These are phyloP conservation scores for Stentor roeselii DNA, from an alignment of 73 alveolate genomes.

Conservation along the genomic window DNA sequence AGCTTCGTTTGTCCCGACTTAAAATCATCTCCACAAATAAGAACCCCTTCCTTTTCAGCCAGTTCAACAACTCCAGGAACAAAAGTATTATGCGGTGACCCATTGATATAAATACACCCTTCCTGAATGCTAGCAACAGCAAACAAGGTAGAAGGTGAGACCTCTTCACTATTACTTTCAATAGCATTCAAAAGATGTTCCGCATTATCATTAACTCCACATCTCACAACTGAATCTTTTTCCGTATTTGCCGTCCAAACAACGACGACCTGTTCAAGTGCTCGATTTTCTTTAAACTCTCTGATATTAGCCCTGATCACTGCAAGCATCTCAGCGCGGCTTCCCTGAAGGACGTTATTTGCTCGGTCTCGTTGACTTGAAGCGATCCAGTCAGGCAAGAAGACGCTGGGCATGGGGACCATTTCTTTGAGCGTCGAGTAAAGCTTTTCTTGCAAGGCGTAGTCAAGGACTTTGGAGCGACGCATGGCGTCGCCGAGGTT, in stretches of 20 bases:
- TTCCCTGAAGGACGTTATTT: conserved; percentile 81
- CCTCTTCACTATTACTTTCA: conserved; percentile 47
- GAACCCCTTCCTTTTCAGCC: conserved; percentile 51
- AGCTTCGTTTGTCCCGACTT: conserved; percentile 87
- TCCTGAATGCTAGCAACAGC: conserved; percentile 80
- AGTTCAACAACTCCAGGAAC: conserved; percentile 72
- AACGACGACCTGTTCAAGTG: conserved; percentile 73
- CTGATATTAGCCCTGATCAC: conserved; percentile 68
- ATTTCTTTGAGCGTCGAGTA: conserved; percentile 42
- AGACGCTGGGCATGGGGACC: conserved; percentile 84
- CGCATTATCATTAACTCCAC: conserved; percentile 74
- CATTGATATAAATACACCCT: conserved; percentile 78
- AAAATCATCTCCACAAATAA: conserved; percentile 82
- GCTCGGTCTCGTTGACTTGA: conserved; percentile 94
- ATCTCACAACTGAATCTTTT: conserved; percentile 64
- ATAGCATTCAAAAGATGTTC: conserved; percentile 58
- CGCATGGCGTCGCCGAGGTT: conserved; percentile 85
- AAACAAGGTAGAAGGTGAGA: conserved; percentile 38
- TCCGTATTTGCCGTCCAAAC: conserved; percentile 93
- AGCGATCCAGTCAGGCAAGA: conserved; percentile 85
- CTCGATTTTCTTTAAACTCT: conserved; percentile 69
- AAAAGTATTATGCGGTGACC: conserved; percentile 84
- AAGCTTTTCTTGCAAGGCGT: conserved; percentile 42
- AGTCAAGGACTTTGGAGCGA: conserved; percentile 84
- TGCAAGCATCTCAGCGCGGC: conserved; percentile 68